Percentiles rank a stretch among this genome's conserved stretches.
Conservation (phyloP, 768 basidiomycete genomes). For the Xerocomellus dryophilus region DNA sequence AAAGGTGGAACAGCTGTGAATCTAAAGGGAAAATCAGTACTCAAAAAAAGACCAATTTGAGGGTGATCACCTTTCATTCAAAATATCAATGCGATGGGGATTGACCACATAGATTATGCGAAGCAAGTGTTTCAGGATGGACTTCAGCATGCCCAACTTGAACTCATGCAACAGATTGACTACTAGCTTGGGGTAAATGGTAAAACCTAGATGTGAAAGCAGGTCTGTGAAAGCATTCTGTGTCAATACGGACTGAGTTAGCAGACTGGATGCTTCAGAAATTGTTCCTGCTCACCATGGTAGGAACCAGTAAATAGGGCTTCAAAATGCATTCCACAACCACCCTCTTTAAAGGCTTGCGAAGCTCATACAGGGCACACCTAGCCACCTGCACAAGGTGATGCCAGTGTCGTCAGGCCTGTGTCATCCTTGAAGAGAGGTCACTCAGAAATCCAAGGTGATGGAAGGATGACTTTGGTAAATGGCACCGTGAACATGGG, state of each 20-base stretch:
- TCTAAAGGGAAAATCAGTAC: neutral
- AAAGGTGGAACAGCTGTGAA: neutral
- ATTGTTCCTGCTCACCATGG: neutral
- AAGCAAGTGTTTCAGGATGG: neutral
- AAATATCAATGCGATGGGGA: neutral
- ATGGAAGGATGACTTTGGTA: no score
- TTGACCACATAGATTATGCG: neutral
- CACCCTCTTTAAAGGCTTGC: neutral
- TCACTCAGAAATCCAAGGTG: no score
- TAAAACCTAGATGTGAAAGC: neutral
- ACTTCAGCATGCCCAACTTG: neutral
- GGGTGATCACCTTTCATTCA: neutral
- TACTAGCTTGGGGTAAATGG: neutral
- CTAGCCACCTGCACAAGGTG: no score
- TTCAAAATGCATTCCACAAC: neutral
- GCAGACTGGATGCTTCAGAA: neutral
- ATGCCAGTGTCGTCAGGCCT: no score
- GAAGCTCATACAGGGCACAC: neutral
- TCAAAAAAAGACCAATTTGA: neutral
- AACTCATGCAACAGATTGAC: conserved; percentile 3
- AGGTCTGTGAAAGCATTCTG: neutral
- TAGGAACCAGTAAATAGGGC: neutral
- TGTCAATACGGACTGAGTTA: neutral
- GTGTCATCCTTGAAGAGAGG: no score
- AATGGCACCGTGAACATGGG: no score